A percentile compares a stretch with the other conserved stretches of the same genome.
These are phyloP conservation scores for Dunaliella sp. DNA, from an alignment of 139 green algal species.

Conservation along the genomic window DNA sequence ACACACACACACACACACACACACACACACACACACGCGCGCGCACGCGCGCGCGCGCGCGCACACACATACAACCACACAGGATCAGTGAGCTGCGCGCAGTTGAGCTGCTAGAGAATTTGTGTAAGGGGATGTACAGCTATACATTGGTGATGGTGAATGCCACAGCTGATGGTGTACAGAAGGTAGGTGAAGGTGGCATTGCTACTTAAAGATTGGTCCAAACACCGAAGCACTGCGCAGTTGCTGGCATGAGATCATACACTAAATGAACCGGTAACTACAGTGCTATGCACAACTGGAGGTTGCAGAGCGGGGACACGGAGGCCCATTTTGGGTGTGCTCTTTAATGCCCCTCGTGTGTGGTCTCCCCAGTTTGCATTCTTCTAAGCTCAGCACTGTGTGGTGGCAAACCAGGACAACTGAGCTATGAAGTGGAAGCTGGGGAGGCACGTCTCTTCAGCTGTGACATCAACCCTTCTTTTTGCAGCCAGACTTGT, in stretches of 20 bases:
- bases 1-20: neutral
- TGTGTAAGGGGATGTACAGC: neutral
- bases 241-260: neutral
- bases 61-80: neutral
- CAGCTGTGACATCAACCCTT: too few species aligned
- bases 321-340: too few species aligned
- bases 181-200: neutral
- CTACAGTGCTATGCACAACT: neutral
- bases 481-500: too few species aligned
- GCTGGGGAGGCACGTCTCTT: too few species aligned
- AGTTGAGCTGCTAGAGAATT: neutral
- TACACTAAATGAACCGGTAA: neutral
- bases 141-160: neutral
- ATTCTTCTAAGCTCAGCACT: too few species aligned
- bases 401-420: too few species aligned
- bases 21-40: neutral
- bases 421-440: too few species aligned
- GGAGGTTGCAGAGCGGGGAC: neutral
- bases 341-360: too few species aligned
- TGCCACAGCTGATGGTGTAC: neutral
- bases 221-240: neutral
- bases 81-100: slow-evolving; percentile 1
- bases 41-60: neutral
- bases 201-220: neutral
- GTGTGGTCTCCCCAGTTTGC: too few species aligned